Evolutionary conservation across 2,329 filamentous ascomycete species (phyloP), one percentile per base, ranked within the genome.

Genomic region (Nemania abortiva): DNA sequence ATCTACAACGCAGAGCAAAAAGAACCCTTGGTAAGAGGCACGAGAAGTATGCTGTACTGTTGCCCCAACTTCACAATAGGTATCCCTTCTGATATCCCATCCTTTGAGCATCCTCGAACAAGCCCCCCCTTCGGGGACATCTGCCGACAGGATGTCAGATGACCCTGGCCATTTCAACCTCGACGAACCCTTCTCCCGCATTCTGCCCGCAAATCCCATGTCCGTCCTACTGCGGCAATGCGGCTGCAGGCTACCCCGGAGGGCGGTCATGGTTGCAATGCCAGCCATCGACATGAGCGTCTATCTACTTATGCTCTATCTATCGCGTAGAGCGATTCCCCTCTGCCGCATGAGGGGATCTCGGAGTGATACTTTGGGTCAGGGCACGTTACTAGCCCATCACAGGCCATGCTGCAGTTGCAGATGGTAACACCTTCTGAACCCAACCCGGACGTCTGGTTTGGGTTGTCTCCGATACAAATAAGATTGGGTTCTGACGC

Each of bases 361-460:
- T 53, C 11, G 15, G 29, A 47, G 54, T 31, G 27, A 55, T 29
- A 22, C 49, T 47, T 63, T 29, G 27, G 42, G 52, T 22, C 20
- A 47, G 42, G 59, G 47, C 49, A 47, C 20, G 34, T 50, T 52
- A 27, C 37, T 3, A 3, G 20, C 53, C 53, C 31, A 34, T 31
- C 7, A 52, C 22, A 56, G 27, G 39, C 20, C 42, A 47, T 47
- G 42, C 18, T 7, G 42, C 42, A 47, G 42, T 15, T 5, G 42
- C n/a, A 47, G 15, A 6, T n/a, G 13, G 42, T 47, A 13, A 47
- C 42, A 15, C 18, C 42, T 37, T 56, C 50, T 50, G 29, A 22
- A 34, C 45, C 42, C n/a, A 62, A 54, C 34, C 53, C 65, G 65
- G 59, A 67, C 65, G 10, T 63, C 56, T 54, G 47, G 9, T 58